phyloP scores from a whole-genome alignment of 768 basidiomycete species.

The Amanita subjunquillea region DNA sequence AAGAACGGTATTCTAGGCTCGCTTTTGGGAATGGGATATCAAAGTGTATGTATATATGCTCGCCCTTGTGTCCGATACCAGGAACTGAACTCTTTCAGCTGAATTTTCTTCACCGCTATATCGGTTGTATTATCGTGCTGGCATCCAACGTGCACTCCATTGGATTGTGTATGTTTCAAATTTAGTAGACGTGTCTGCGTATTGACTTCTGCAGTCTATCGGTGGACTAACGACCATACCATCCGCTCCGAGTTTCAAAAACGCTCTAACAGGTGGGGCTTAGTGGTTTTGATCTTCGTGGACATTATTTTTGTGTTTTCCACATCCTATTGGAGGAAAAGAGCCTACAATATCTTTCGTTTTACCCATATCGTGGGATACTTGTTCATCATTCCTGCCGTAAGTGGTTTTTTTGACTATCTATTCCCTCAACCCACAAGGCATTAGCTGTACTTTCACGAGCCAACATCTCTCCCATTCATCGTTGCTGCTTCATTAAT shows the following conservation, averaged over 20 bases:
- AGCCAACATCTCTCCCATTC: conserved; percentile 39
- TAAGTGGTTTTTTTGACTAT: conserved; percentile 20
- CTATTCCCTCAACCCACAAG: not conserved
- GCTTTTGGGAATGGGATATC: conserved; percentile 54
- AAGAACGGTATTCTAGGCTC: conserved; percentile 60
- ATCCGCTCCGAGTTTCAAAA: conserved; percentile 23
- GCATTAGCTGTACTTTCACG: conserved; percentile 39
- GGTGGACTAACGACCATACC: conserved; percentile 34
- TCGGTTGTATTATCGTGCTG: conserved; percentile 47
- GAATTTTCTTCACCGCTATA: conserved; percentile 68
- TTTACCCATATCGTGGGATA: conserved; percentile 49
- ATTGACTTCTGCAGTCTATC: conserved; percentile 36
- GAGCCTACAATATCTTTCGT: conserved; percentile 58
- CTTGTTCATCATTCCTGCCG: conserved; percentile 42
- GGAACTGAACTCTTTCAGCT: conserved; percentile 26
- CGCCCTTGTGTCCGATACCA: not conserved
- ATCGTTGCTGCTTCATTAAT: conserved; percentile 36
- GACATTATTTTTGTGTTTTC: conserved; percentile 58
- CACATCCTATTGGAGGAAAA: conserved; percentile 38
- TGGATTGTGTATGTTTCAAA: conserved; percentile 39
- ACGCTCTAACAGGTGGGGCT: conserved; percentile 36
- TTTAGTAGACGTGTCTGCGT: not conserved
- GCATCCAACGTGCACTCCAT: conserved; percentile 49
- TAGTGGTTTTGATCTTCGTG: conserved; percentile 39
- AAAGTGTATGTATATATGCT: conserved; percentile 33